phyloP scores from a whole-genome alignment of 2,329 filamentous ascomycete species.

The Myriosclerotinia scirpicola region DNA sequence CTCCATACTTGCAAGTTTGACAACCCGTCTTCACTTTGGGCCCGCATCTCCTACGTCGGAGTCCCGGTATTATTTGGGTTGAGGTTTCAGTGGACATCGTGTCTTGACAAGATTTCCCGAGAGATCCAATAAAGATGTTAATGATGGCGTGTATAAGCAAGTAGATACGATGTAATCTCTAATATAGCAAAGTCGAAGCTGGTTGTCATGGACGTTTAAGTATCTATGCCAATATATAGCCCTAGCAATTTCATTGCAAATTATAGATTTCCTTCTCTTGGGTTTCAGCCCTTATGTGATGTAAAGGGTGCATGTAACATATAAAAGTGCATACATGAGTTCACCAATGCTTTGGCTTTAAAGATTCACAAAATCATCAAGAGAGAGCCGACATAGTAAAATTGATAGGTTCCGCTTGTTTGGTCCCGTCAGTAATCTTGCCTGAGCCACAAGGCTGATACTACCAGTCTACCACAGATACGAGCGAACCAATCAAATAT shows the following conservation, averaged over 20 bases:
- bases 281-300: not conserved
- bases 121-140: not conserved
- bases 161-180: slow-evolving; percentile 7
- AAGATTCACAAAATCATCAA: too few species aligned
- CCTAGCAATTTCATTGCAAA: slow-evolving; percentile 1
- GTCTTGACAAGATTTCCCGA: not conserved
- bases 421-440: not conserved
- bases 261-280: not conserved
- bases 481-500: not conserved
- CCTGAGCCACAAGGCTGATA: slow-evolving; percentile 10
- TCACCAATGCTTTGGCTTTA: too few species aligned
- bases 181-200: not conserved
- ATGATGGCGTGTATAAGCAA: not conserved
- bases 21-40: slow-evolving; percentile 23
- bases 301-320: not conserved
- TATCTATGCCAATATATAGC: not conserved
- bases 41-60: slow-evolving; percentile 14
- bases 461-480: not conserved
- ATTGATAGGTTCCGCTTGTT: too few species aligned
- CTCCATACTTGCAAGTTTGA: slow-evolving; percentile 23
- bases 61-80: not conserved
- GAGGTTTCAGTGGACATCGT: not conserved
- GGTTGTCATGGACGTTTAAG: not conserved
- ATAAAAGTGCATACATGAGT: too few species aligned
- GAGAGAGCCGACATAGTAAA: too few species aligned